phyloP scores from a whole-genome alignment of 352 stramenopile genomes.

The Phytopythium chamaehyphon region DNA sequence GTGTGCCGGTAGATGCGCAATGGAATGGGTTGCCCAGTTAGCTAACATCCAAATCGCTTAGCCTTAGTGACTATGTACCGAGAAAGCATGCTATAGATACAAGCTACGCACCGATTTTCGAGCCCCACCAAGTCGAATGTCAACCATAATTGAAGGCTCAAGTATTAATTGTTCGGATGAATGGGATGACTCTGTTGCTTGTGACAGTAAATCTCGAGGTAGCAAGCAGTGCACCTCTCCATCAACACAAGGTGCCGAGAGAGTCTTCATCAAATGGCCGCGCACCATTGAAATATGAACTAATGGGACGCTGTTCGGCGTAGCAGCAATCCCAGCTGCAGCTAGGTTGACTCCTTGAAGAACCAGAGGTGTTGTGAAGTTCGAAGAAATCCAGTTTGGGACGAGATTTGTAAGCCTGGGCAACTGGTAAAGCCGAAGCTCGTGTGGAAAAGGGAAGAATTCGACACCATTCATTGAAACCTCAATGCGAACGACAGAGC shows the following conservation, averaged over 20 bases:
- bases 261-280: conserved; percentile 9
- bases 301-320: conserved; percentile 1
- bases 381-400: conserved; percentile 47
- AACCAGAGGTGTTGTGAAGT: conserved; percentile 22
- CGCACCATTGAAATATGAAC: conserved; percentile 48
- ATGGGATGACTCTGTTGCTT: not conserved
- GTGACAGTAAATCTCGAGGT: conserved; percentile 22
- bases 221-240: conserved; percentile 34
- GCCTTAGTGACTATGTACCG: not conserved
- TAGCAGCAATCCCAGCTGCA: conserved; percentile 10
- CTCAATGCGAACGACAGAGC: conserved; percentile 38
- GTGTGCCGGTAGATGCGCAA: conserved; percentile 52
- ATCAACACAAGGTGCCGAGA: conserved; percentile 30
- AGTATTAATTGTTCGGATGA: not conserved
- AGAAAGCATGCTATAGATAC: not conserved
- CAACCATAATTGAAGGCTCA: conserved; percentile 36
- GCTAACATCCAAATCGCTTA: not conserved
- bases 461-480: conserved; percentile 68
- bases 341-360: conserved; percentile 61
- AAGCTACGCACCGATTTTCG: conserved; percentile 39
- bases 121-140: conserved; percentile 56
- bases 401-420: conserved; percentile 47
- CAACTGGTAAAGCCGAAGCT: conserved; percentile 57
- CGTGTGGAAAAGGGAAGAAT: conserved; percentile 42
- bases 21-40: conserved; percentile 25